Conservation (phyloP, 768 basidiomycete genomes). For the Pleurotus salmoneostramineus region DNA sequence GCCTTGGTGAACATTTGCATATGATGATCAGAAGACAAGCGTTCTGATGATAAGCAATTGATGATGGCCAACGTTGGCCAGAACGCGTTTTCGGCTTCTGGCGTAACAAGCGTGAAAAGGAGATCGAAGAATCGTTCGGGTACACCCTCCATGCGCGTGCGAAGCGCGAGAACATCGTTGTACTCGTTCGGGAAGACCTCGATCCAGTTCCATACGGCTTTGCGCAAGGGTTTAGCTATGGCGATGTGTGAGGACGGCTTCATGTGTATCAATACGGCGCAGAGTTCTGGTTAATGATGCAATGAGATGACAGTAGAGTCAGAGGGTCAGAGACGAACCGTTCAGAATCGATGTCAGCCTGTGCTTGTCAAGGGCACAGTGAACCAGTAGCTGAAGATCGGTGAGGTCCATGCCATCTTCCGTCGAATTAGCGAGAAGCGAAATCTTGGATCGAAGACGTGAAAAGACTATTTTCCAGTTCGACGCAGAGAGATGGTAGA, state of each 20-base stretch:
- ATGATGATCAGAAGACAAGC: slow-evolving; percentile 57
- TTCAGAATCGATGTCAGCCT: slow-evolving; percentile 71
- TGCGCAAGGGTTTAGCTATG: slow-evolving; percentile 67
- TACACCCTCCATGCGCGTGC: slow-evolving; percentile 70
- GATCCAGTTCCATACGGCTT: slow-evolving; percentile 90
- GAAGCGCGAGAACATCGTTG: slow-evolving; percentile 60
- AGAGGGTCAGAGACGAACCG: slow-evolving; percentile 33
- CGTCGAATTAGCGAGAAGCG: slow-evolving; percentile 47
- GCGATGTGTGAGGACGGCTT: slow-evolving; percentile 67
- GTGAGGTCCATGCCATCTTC: slow-evolving; percentile 53
- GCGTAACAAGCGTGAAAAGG: slow-evolving; percentile 47
- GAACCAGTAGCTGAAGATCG: slow-evolving; percentile 76
- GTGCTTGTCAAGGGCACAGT: slow-evolving; percentile 67
- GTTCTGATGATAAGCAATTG: slow-evolving; percentile 71
- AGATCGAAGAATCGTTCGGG: slow-evolving; percentile 87
- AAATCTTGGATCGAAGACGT: slow-evolving; percentile 67
- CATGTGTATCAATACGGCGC: slow-evolving; percentile 81
- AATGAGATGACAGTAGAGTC: not conserved
- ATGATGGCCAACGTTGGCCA: slow-evolving; percentile 83
- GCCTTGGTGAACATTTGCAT: slow-evolving; percentile 6
- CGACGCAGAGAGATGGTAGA: slow-evolving; percentile 83
- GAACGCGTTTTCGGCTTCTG: slow-evolving; percentile 47
- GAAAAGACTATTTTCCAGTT: slow-evolving; percentile 81
- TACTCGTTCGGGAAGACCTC: slow-evolving; percentile 76
- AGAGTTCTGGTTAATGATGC: slow-evolving; percentile 52